Conservation (phyloP, 345 rosid genomes). For the Barbarea vulgaris region DNA sequence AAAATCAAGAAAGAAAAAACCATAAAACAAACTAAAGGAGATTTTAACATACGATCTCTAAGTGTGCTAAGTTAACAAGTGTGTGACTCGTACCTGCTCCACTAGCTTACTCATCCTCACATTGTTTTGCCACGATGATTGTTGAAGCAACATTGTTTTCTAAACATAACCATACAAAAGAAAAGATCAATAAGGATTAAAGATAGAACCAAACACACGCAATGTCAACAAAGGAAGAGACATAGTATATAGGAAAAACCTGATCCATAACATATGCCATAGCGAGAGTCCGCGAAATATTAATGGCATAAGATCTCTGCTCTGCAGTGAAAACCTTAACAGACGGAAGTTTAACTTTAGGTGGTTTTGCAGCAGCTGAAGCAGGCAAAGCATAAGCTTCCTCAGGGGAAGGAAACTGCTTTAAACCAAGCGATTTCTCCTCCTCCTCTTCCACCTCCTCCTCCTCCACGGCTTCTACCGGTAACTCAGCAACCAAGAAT, state of each 20-base stretch:
- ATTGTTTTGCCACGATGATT: slow-evolving; percentile 91
- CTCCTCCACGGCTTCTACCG: slow-evolving; percentile 37
- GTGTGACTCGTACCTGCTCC: slow-evolving; percentile 64
- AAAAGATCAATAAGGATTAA: background rate
- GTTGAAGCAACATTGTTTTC: slow-evolving; percentile 83
- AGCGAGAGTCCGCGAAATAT: slow-evolving; percentile 72
- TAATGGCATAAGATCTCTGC: slow-evolving; percentile 71
- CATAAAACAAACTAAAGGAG: slow-evolving; percentile 10
- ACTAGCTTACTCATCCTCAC: slow-evolving; percentile 84
- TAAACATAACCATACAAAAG: slow-evolving; percentile 31
- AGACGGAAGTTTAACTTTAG: slow-evolving; percentile 46
- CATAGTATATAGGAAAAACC: slow-evolving; percentile 45
- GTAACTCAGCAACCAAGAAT: slow-evolving; percentile 92
- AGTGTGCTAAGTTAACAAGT: background rate
- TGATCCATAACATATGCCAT: slow-evolving; percentile 98
- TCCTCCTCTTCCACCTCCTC: slow-evolving; percentile 23
- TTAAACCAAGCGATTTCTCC: slow-evolving; percentile 30
- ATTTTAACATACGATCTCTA: background rate
- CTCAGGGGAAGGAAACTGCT: slow-evolving; percentile 50
- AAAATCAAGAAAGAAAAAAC: slow-evolving; percentile 8
- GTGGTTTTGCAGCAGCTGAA: slow-evolving; percentile 36
- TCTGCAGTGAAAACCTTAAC: slow-evolving; percentile 55
- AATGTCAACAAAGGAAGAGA: slow-evolving; percentile 11
- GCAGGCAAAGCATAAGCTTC: slow-evolving; percentile 56
- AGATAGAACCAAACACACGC: slow-evolving; percentile 9